These are phyloP conservation scores for Angomonas desouzai DNA, from an alignment of 208 protist genomes.

Conservation along the genomic window DNA sequence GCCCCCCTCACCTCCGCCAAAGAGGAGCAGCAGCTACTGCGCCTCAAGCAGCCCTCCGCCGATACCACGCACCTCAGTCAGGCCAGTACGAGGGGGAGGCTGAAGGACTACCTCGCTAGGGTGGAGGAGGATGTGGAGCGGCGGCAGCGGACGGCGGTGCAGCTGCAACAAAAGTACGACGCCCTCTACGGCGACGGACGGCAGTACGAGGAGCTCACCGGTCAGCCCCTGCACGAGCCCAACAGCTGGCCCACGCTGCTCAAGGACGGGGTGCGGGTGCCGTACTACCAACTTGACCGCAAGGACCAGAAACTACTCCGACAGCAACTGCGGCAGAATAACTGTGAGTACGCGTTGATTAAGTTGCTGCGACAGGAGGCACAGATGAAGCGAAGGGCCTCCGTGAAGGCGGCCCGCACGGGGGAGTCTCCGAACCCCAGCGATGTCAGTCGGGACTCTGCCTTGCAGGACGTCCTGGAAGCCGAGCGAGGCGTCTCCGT, in stretches of 20 bases:
- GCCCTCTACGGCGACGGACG: conserved; percentile 20
- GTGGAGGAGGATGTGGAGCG: conserved; percentile 37
- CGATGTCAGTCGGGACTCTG: conserved; percentile 8
- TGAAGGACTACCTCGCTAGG: conserved; percentile 27
- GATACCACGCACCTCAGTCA: not conserved
- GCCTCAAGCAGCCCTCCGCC: conserved; percentile 14
- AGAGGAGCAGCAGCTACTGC: conserved; percentile 22
- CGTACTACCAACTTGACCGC: conserved; percentile 33
- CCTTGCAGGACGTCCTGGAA: conserved; percentile 4
- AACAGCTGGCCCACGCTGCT: conserved; percentile 55
- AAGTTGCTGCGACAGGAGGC: conserved; percentile 3
- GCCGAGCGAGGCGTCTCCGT: conserved; percentile 10
- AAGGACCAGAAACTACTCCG: conserved; percentile 34
- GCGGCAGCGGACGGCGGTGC: conserved; percentile 24
- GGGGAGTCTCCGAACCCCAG: conserved; percentile 9
- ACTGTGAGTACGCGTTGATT: conserved; percentile 33
- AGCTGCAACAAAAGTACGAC: conserved; percentile 25
- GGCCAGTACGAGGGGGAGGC: not conserved
- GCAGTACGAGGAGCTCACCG: conserved; percentile 33
- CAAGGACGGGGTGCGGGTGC: conserved; percentile 39
- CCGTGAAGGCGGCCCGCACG: conserved; percentile 6
- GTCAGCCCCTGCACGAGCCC: conserved; percentile 52
- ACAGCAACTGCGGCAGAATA: conserved; percentile 22
- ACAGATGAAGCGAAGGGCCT: conserved; percentile 17
- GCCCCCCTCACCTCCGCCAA: conserved; percentile 23